Evolutionary conservation across 2,329 filamentous ascomycete genomes (phyloP), one percentile per base, ranked within the genome.

Genomic region (Cordyceps javanica): DNA sequence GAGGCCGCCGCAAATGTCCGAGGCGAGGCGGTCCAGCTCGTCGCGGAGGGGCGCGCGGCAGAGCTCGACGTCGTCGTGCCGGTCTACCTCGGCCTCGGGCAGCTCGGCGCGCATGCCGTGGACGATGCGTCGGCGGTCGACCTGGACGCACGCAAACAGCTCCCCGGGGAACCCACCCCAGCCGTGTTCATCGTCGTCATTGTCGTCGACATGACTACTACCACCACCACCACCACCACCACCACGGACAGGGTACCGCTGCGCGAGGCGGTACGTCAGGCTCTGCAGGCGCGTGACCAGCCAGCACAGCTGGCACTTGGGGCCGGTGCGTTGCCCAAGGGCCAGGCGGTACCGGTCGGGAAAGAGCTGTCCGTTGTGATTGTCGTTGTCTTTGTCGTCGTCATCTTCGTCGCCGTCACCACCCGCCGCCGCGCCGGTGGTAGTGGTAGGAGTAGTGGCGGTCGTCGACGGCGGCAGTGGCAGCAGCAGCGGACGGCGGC

Each of bases 121-220:
- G 39, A 60, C 53, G 10, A 60, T 19, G 4, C 48, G 25, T 16
- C 21, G 8, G 2, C 58, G 16, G n/a, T 57, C 54, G 11, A 60
- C 48, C 32, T 60, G 19, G 5, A 54, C 53, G 36, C 58, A 60
- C 28, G 58, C 58, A 44, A 39, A 60, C 26, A 57, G 23, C 46
- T 60, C 58, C 3, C 54, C 54, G 9, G 45, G 30, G 13, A 57
- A 60, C 0, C 30, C n/a, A n/a, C n/a, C 38, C 23, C 16, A 10
- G 23, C 39, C 34, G 10, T 11, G n/a, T n/a, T n/a, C n/a, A n/a
- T n/a, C n/a, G n/a, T n/a, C n/a, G n/a, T n/a, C n/a, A n/a, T n/a
- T n/a, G n/a, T n/a, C n/a, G n/a, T n/a, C n/a, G n/a, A n/a, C n/a
- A n/a, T n/a, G n/a, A n/a, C n/a, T n/a, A n/a, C n/a, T n/a, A n/a